Evolutionary conservation across 2,329 filamentous ascomycete species (phyloP), one percentile per base, ranked within the genome.

Genomic region (Aspergillus sp.): DNA sequence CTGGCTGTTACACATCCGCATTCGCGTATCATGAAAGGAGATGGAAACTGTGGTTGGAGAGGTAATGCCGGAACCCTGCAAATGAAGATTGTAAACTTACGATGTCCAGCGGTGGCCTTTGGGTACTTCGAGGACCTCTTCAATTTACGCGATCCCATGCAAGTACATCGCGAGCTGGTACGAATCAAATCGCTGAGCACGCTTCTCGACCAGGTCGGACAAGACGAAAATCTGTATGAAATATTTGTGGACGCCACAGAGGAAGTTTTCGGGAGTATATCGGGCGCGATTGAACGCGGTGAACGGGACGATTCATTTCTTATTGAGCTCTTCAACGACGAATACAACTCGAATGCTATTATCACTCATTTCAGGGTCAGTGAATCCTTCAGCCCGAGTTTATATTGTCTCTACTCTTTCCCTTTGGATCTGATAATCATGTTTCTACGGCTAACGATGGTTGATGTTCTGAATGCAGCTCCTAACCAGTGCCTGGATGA

Each of bases 11-110:
- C 89, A 56, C 96, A 96, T 74, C 90, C 91, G 18, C 88, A 92
- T 71, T 96, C 93, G 71, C 90, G 95, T 55, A 88, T 88, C 11
- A 86, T 96, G 72, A 88, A 89, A 74, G 93, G 95, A 53, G 93
- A 98, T 77, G 95, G 95, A 58, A 96, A 96, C 72, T 98, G 95
- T 76, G 95, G 93, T 68, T 98, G 95, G 93, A 86, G 93, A 88
- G 95, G 93, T 97, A 82, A 80, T 87, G 78, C 62, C 63, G 53
- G n/a, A 13, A 48, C 44, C n/a, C 55, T 43, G 32, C 57, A 53
- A 47, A 50, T 55, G 42, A 53, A 59, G 52, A 44, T 22, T 20
- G 15, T 13, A 54, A 24, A 22, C 59, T 63, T 49, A 55, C 41
- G 7, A 48, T 56, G 42, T 55, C 17, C 73, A 98, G 95, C 93